These are phyloP conservation scores for Dimocarpus longan DNA, from an alignment of 345 rosid genomes.

Conservation along the genomic window DNA sequence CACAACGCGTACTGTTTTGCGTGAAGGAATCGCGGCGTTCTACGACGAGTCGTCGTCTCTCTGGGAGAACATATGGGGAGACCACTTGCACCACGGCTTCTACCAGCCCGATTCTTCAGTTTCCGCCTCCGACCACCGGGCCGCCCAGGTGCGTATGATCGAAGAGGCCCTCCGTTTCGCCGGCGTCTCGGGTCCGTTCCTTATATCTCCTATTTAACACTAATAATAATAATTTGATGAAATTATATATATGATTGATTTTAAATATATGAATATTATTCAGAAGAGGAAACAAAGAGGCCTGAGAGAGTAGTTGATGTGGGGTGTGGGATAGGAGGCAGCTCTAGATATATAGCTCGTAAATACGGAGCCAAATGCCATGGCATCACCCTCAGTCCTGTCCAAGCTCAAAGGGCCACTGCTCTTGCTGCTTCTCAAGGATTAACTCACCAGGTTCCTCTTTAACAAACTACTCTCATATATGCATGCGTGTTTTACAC, in stretches of 20 bases:
- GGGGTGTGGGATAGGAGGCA: conserved; percentile 97
- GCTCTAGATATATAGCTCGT: conserved; percentile 76
- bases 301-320: conserved; percentile 84
- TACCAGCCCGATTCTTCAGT: conserved; percentile 50
- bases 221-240: too few species aligned
- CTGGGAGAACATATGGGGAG: conserved; percentile 95
- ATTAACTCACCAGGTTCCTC: conserved; percentile 51
- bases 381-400: conserved; percentile 85
- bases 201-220: background rate
- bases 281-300: conserved; percentile 37
- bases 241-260: too few species aligned
- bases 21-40: conserved; percentile 74
- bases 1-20: conserved; percentile 19
- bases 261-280: background rate
- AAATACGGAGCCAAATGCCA: conserved; percentile 67
- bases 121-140: conserved; percentile 53
- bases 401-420: conserved; percentile 81
- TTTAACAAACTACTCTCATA: background rate
- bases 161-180: conserved; percentile 80
- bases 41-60: conserved; percentile 84
- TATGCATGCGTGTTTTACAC: too few species aligned
- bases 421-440: conserved; percentile 70
- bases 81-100: conserved; percentile 96
- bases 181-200: conserved; percentile 49
- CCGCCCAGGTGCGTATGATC: conserved; percentile 87